Conservation (phyloP, 2,329 filamentous ascomycete genomes). For the Aspergillus neotritici region DNA sequence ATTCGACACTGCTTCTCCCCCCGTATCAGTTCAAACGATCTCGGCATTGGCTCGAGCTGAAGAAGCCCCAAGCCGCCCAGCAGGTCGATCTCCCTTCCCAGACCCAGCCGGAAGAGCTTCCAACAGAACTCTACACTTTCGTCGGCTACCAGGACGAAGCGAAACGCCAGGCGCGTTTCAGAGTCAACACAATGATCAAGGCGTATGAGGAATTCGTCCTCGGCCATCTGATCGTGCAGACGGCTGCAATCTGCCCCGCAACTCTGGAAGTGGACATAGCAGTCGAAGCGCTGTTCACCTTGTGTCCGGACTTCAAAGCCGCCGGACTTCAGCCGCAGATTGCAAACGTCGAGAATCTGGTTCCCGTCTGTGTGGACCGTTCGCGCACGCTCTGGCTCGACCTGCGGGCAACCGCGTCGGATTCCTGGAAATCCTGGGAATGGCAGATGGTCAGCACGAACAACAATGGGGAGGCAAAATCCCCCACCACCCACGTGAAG, state of each 20-base stretch:
- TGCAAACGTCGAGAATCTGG: constrained; percentile 24
- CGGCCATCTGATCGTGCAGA: constrained; percentile 28
- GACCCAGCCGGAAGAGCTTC: constrained; percentile 1
- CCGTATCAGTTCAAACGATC: constrained; percentile 43
- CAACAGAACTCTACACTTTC: constrained; percentile 25
- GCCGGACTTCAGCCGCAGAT: constrained; percentile 20
- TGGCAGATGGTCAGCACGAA: constrained; percentile 22
- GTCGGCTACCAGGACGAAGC: constrained; percentile 20
- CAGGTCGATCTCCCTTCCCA: too few species aligned
- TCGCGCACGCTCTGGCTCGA: constrained; percentile 24
- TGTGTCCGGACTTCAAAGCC: constrained; percentile 22
- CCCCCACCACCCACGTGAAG: constrained; percentile 20
- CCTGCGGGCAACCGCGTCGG: constrained; percentile 13
- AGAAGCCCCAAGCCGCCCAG: constrained; percentile 6
- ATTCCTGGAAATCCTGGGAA: constrained; percentile 16
- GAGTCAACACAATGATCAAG: neutral
- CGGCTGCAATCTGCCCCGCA: constrained; percentile 36
- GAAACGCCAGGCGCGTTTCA: constrained; percentile 11
- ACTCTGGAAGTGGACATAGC: constrained; percentile 37
- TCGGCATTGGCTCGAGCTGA: constrained; percentile 36
- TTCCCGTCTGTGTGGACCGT: constrained; percentile 29
- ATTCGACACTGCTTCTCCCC: constrained; percentile 29
- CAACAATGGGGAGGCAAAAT: neutral
- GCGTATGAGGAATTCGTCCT: neutral
- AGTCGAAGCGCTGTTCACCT: constrained; percentile 28